Evolutionary conservation across 2,329 filamentous ascomycete genomes (phyloP).

Genomic region (Exophiala sp.): DNA sequence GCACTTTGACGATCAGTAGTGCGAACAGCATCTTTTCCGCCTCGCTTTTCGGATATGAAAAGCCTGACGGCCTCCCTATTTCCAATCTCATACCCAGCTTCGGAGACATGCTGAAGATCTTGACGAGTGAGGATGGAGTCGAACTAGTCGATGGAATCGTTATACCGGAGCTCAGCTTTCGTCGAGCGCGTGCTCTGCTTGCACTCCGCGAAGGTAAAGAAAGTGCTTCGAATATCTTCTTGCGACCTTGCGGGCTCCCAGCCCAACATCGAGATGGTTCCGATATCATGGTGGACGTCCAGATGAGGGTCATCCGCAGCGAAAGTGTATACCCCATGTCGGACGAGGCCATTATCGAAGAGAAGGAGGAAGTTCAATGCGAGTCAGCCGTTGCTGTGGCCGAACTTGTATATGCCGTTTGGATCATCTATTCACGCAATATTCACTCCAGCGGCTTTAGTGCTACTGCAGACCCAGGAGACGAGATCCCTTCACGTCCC

Average conservation of each 20-base stretch:
- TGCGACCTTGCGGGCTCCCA: constrained; percentile 75
- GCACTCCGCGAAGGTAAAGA: constrained; percentile 75
- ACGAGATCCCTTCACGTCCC: constrained; percentile 53
- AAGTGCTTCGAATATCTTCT: constrained; percentile 71
- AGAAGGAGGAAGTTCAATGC: constrained; percentile 51
- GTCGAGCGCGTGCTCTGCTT: constrained; percentile 76
- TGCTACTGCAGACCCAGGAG: constrained; percentile 43
- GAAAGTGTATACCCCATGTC: constrained; percentile 60
- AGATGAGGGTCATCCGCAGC: constrained; percentile 93
- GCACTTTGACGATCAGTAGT: constrained; percentile 73
- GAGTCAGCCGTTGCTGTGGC: constrained; percentile 47
- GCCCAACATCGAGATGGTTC: constrained; percentile 86
- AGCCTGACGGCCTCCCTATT: constrained; percentile 72
- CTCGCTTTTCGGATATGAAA: constrained; percentile 82
- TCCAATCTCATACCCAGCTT: constrained; percentile 80
- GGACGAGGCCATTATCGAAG: constrained; percentile 59
- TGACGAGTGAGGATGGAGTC: constrained; percentile 82
- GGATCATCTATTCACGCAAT: constrained; percentile 94
- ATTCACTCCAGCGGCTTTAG: constrained; percentile 68
- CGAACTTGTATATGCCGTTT: constrained; percentile 87
- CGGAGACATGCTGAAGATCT: constrained; percentile 70
- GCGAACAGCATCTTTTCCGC: constrained; percentile 93
- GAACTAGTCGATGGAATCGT: constrained; percentile 88
- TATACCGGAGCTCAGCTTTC: constrained; percentile 91
- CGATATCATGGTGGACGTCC: constrained; percentile 87